Evolutionary conservation across 768 basidiomycete genomes (phyloP).

Genomic region (Phanerochaete sordida): DNA sequence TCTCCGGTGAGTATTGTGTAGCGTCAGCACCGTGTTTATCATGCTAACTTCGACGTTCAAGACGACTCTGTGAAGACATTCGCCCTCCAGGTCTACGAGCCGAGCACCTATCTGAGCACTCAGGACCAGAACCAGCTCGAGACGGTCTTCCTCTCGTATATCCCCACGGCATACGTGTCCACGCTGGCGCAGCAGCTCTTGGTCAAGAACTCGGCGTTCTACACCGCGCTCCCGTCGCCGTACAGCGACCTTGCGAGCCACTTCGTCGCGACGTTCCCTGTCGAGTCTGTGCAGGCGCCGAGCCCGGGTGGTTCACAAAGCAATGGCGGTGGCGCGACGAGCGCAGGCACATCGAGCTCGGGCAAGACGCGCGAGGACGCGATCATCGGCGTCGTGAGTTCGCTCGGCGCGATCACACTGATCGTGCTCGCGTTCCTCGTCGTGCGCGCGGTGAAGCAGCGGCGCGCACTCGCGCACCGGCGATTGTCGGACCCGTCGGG

Average conservation of each 20-base stretch:
- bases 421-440: constrained; percentile 70
- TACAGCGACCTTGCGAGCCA: constrained; percentile 58
- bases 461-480: constrained; percentile 65
- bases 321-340: constrained; percentile 22
- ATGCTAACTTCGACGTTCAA: no score
- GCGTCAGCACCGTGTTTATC: no score
- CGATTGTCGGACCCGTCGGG: constrained; percentile 57
- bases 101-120: constrained; percentile 47
- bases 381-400: constrained; percentile 87
- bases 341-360: constrained; percentile 14
- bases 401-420: constrained; percentile 75
- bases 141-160: constrained; percentile 71
- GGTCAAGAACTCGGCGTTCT: constrained; percentile 58
- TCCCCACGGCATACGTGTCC: constrained; percentile 53
- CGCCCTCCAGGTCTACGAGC: constrained; percentile 69
- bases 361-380: constrained; percentile 68
- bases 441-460: constrained; percentile 63
- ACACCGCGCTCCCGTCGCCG: constrained; percentile 41
- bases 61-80: constrained; percentile 41
- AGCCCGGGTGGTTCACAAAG: background rate
- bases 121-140: constrained; percentile 47
- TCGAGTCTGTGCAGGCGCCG: constrained; percentile 41
- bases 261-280: constrained; percentile 65
- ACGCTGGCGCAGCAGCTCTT: constrained; percentile 65
- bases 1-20: constrained; percentile 33